These are phyloP conservation scores for Kuraishia piskuri DNA, from an alignment of 805 yeast species.

Conservation along the genomic window DNA sequence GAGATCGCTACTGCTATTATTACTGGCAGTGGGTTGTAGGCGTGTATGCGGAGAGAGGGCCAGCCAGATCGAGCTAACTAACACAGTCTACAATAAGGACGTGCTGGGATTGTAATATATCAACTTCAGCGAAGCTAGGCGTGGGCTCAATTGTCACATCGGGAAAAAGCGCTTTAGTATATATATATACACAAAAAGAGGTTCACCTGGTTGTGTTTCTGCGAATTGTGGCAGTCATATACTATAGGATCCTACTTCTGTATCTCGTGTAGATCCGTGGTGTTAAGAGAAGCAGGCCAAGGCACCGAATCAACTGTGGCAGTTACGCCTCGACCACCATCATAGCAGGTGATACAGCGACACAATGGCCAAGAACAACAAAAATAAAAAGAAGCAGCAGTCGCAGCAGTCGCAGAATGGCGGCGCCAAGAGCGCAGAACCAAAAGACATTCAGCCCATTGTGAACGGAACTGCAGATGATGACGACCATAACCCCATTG, in stretches of 20 bases:
- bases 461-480: neutral
- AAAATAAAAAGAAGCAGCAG: slow-evolving; percentile 13
- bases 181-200: neutral
- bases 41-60: neutral
- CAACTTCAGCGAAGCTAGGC: neutral
- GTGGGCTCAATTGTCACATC: neutral
- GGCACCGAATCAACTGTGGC: too few species aligned
- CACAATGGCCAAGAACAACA: slow-evolving; percentile 3
- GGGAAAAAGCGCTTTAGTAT: too few species aligned
- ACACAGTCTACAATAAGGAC: neutral
- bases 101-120: neutral
- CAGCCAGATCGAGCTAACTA: neutral
- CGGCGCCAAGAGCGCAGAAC: neutral
- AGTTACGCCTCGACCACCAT: neutral
- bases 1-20: neutral
- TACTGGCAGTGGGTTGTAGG: neutral
- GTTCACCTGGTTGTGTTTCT: neutral
- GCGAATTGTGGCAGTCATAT: neutral
- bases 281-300: neutral
- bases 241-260: too few species aligned
- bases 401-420: neutral
- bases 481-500: neutral
- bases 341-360: neutral
- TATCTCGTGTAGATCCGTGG: neutral
- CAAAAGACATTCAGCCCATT: neutral